Evolutionary conservation across 768 basidiomycete species (phyloP), one percentile per base, ranked within the genome.

Genomic region (Leccinellum luteum): DNA sequence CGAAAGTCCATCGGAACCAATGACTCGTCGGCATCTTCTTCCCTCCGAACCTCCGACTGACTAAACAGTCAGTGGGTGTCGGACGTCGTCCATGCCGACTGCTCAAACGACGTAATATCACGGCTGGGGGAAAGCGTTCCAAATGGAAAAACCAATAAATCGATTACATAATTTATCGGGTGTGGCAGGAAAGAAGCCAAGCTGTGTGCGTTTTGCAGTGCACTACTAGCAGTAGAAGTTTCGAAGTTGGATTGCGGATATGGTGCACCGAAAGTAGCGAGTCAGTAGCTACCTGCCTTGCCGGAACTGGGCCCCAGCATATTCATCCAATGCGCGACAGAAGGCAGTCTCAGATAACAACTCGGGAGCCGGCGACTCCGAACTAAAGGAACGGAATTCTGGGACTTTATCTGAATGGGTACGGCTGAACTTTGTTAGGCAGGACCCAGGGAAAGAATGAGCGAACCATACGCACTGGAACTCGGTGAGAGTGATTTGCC

Each of bases 401-500:
- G 32, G 38, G 14, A 14, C 27, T 27, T 65, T 67, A 48, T 67
- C 60, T 15, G 57, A 60, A 41, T 54, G 58, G 2, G 70, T 72
- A 27, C 61, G 62, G 35, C 71, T 72, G 50, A 57, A 17, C 17
- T 1, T 28, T 15, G 19, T 45, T 31, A 27, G 48, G 63, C 30
- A 65, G 57, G 54, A 55, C 14, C 21, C 31, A 6, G 15, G 48
- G 54, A 10, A 38, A 35, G 49, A 32, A 50, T 51, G 3, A 14
- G 34, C 10, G 3, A 7, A 10, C 7, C 23, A 48, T 12, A 73
- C 87, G 73, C 67, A 92, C 91, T 85, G 80, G 59, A 93, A 85
- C 70, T 93, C 91, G 47, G 89, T 89, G 43, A 93, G 73, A 55
- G 86, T 78, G n/a, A 85, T 82, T 64, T 93, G 91, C 90, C 91